phyloP scores from a whole-genome alignment of 106 monocot species.

The Apostasia ramifera region DNA sequence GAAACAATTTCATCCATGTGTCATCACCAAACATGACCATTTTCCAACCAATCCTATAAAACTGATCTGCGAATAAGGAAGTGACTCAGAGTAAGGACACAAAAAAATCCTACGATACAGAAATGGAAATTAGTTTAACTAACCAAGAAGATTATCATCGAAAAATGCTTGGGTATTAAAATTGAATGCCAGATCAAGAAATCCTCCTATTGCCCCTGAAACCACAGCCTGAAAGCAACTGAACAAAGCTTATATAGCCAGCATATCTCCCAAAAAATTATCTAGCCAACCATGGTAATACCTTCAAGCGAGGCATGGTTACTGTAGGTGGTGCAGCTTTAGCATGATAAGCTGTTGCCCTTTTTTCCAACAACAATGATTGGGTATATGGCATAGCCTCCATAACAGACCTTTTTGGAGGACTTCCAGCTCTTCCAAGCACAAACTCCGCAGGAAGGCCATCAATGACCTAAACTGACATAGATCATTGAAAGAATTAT shows the following conservation, averaged over 20 bases:
- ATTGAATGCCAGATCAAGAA: conserved; percentile 91
- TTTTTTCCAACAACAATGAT: conserved; percentile 49
- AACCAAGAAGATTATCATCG: conserved; percentile 92
- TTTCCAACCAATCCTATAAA: conserved; percentile 72
- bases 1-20: conserved; percentile 96
- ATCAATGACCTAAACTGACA: conserved; percentile 81
- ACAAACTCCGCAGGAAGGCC: conserved; percentile 95
- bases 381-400: conserved; percentile 93
- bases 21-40: conserved; percentile 96
- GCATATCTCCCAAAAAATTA: background rate
- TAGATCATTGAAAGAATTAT: background rate
- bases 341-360: conserved; percentile 75
- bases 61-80: conserved; percentile 56
- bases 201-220: conserved; percentile 92
- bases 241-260: background rate
- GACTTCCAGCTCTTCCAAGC: conserved; percentile 54
- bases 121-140: conserved; percentile 16
- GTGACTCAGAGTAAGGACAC: background rate
- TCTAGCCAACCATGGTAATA: conserved; percentile 10
- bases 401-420: conserved; percentile 40
- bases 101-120: background rate
- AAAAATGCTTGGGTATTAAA: conserved; percentile 85
- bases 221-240: conserved; percentile 70
- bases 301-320: conserved; percentile 96
- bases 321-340: conserved; percentile 98